Evolutionary conservation across 805 yeast species (phyloP).

Genomic region (Saturnispora saitoi): DNA sequence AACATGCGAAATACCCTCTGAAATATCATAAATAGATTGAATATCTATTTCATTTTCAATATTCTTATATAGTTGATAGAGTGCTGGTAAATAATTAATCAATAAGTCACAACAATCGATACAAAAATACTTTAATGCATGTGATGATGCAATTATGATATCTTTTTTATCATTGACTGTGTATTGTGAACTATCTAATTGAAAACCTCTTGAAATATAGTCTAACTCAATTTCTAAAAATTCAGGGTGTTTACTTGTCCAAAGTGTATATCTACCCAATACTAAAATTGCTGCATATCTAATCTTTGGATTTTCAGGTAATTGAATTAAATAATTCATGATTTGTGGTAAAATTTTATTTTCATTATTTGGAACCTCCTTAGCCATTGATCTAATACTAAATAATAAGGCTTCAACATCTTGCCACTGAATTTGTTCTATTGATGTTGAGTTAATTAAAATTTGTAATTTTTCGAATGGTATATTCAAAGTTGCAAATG

Average conservation of each 20-base stretch:
- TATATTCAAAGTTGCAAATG: constrained; percentile 55
- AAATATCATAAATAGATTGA: constrained; percentile 65
- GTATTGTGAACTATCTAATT: constrained; percentile 14
- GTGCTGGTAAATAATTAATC: constrained; percentile 61
- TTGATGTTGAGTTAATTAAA: constrained; percentile 15
- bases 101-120: constrained; percentile 74
- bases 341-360: constrained; percentile 62
- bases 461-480: constrained; percentile 56
- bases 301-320: constrained; percentile 80
- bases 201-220: constrained; percentile 73
- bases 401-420: constrained; percentile 83
- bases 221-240: constrained; percentile 73
- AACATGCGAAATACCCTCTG: constrained; percentile 86
- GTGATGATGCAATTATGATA: constrained; percentile 78
- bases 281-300: constrained; percentile 91
- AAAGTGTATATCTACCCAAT: constrained; percentile 90
- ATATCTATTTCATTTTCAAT: constrained; percentile 49
- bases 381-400: constrained; percentile 88
- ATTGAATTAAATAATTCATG: constrained; percentile 54
- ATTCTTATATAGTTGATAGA: constrained; percentile 61
- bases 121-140: constrained; percentile 89
- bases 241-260: constrained; percentile 85
- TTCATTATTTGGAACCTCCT: constrained; percentile 68
- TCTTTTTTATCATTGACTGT: constrained; percentile 25
- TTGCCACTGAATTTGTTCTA: constrained; percentile 57